Conservation (phyloP, 169 alveolate genomes). For the Perkinsus marinus region DNA sequence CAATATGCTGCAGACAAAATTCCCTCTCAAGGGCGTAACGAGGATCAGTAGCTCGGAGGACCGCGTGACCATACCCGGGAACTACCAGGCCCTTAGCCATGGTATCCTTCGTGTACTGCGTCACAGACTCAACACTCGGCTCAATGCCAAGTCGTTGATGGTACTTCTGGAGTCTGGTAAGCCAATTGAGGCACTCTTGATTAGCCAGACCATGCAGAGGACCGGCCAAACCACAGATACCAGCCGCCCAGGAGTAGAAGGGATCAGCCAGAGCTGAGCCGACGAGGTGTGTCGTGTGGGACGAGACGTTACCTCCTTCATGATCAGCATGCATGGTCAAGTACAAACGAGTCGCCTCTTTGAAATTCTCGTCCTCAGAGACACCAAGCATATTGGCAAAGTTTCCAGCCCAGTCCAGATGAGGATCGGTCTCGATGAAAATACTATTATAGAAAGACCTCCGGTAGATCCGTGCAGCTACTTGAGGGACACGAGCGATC, state of each 20-base stretch:
- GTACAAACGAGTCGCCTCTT: slow-evolving; percentile 32
- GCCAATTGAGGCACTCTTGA: slow-evolving; percentile 82
- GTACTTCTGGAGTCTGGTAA: slow-evolving; percentile 51
- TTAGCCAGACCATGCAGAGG: slow-evolving; percentile 90
- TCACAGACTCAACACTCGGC: background rate
- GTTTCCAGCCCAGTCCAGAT: background rate
- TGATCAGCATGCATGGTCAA: slow-evolving; percentile 67
- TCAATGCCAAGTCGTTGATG: slow-evolving; percentile 52
- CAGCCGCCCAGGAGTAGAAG: slow-evolving; percentile 68
- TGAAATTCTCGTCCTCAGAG: background rate
- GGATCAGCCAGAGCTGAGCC: slow-evolving; percentile 87
- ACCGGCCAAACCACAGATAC: slow-evolving; percentile 76
- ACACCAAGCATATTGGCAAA: background rate
- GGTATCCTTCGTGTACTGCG: slow-evolving; percentile 15
- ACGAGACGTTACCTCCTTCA: slow-evolving; percentile 88
- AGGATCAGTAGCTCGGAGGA: slow-evolving; percentile 87
- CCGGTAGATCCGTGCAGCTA: background rate
- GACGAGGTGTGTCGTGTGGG: slow-evolving; percentile 80
- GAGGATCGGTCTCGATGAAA: background rate
- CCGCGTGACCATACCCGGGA: slow-evolving; percentile 96
- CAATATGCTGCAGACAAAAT: background rate
- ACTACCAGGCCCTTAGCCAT: slow-evolving; percentile 70
- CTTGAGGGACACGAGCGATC: slow-evolving; percentile 29
- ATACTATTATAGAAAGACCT: slow-evolving; percentile 33
- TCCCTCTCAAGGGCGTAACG: slow-evolving; percentile 29